Evolutionary conservation across 306 rosid genomes (phyloP), one percentile per base, ranked within the genome.

Genomic region (Psophocarpus tetragonolobus): DNA sequence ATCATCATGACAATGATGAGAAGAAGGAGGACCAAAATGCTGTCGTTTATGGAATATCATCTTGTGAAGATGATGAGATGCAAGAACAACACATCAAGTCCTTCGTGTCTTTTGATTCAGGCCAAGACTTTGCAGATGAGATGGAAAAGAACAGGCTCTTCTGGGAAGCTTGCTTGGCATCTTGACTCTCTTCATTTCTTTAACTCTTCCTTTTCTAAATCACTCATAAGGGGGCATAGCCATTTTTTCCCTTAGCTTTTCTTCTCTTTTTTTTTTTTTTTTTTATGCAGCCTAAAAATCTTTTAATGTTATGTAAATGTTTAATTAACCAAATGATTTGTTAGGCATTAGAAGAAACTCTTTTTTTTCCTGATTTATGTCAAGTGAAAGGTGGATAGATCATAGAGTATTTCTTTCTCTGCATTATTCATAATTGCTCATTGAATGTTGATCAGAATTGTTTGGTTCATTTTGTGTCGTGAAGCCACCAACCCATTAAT

Each of bases 111-210:
- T 84, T 42, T 18, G 93, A 91, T 50, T 91, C 93, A 68, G 82
- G 86, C 0, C 75, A 75, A 13, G 88, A 88, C 53, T 54, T 58
- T 71, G 17, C 85, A 88, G 91, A 90, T 80, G 99, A 92, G 84
- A 81, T 63, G 87, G 99, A 95, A 75, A 92, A 88, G 88, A 91
- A 83, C 82, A 85, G 80, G 90, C 73, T 78, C 0, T 95, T 95
- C 81, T 95, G 99, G 99, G 99, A 95, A 80, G 77, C 98, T 82
- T 95, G 99, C 35, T 81, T 95, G 91, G 96, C 97, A 11, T 92
- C 99, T 15, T 57, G 35, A 56, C 90, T 17, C 2, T 35, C 3
- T 8, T 71, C 78, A 76, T 82, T 30, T 65, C 27, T n/a, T 45
- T 0, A 7, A 15, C 20, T 14, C n/a, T 30, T 3, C 0, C 39